A percentile compares a stretch with the other conserved stretches of the same genome.
Conservation (phyloP, 2,329 filamentous ascomycete species). For the Penicillium sp. region DNA sequence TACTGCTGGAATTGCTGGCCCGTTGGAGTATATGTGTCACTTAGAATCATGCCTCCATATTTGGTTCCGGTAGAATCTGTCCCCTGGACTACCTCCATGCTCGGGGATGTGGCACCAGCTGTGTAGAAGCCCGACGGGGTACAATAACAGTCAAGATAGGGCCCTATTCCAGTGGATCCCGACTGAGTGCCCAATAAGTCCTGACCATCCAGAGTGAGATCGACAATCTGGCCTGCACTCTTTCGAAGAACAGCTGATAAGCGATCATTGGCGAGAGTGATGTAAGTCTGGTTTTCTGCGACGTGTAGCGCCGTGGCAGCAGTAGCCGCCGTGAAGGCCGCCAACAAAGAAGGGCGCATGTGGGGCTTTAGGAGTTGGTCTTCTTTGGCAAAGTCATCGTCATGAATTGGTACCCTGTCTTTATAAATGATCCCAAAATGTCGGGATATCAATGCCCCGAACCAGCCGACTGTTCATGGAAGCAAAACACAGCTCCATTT, state of each 20-base stretch:
- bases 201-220: conserved; percentile 41
- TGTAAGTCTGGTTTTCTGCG: conserved; percentile 15
- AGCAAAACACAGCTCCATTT: neutral
- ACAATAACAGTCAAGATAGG: conserved; percentile 58
- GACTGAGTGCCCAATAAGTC: conserved; percentile 45
- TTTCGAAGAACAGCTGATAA: conserved; percentile 41
- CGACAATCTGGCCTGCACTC: conserved; percentile 35
- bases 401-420: neutral
- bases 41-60: conserved; percentile 54
- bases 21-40: conserved; percentile 50
- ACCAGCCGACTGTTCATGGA: neutral
- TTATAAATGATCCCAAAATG: neutral
- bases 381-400: neutral
- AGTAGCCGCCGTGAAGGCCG: neutral
- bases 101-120: conserved; percentile 44
- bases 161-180: conserved; percentile 45
- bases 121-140: conserved; percentile 53
- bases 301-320: conserved; percentile 15
- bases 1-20: conserved; percentile 56
- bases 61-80: conserved; percentile 43
- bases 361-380: too few species aligned
- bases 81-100: conserved; percentile 46
- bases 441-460: conserved; percentile 5
- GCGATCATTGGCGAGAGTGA: conserved; percentile 38
- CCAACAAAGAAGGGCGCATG: neutral